These are phyloP conservation scores for Alternaria solani DNA, from an alignment of 2,329 filamentous ascomycete genomes.

Conservation along the genomic window DNA sequence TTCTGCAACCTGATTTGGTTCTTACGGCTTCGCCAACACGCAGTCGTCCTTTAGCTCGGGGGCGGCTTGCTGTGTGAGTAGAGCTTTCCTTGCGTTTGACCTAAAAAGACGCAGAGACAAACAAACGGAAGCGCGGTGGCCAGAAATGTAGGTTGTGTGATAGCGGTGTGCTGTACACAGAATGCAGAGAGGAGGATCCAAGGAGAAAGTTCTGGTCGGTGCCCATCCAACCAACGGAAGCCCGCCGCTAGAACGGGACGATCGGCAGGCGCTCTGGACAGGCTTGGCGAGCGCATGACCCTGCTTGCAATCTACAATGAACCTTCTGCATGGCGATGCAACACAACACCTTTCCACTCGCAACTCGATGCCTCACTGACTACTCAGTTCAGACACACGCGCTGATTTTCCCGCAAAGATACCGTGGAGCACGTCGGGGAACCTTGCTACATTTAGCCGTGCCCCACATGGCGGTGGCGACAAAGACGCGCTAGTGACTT, in stretches of 20 bases:
- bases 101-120: conserved; percentile 9
- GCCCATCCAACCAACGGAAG: conserved; percentile 6
- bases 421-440: conserved; percentile 15
- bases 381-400: neutral
- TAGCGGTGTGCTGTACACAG: conserved; percentile 8
- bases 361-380: neutral
- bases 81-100: conserved; percentile 26
- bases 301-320: conserved; percentile 5
- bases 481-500: conserved; percentile 8
- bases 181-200: conserved; percentile 7
- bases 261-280: conserved; percentile 20
- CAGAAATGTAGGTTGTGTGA: conserved; percentile 10
- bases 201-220: conserved; percentile 17
- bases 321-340: neutral
- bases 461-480: conserved; percentile 13
- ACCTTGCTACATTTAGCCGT: conserved; percentile 14
- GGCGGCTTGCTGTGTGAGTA: conserved; percentile 18
- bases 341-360: conserved; percentile 1
- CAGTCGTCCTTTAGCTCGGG: conserved; percentile 23
- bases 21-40: conserved; percentile 58
- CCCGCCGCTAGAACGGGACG: conserved; percentile 16
- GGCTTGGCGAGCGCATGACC: conserved; percentile 13
- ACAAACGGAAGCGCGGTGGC: conserved; percentile 1
- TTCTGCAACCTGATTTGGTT: conserved; percentile 58
- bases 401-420: conserved; percentile 4